phyloP scores from a whole-genome alignment of 805 yeast species.

The Candida maris region DNA sequence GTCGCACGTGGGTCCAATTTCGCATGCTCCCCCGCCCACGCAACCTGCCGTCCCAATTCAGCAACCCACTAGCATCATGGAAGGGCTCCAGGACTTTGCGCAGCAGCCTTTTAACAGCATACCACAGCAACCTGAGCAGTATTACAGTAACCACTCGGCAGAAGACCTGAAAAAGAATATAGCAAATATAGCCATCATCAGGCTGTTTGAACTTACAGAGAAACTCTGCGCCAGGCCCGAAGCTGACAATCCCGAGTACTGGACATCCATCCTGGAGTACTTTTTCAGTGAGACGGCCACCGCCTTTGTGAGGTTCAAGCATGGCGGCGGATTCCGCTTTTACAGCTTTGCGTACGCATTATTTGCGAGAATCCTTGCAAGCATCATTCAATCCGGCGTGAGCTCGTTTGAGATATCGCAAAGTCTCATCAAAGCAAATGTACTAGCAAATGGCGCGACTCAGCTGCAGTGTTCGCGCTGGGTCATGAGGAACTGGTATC shows the following conservation, averaged over 20 bases:
- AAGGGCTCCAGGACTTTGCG: slow-evolving; percentile 3
- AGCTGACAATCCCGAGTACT: slow-evolving; percentile 42
- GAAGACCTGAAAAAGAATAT: slow-evolving; percentile 30
- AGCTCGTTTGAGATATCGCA: slow-evolving; percentile 49
- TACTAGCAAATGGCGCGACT: slow-evolving; percentile 50
- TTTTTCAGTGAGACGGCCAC: slow-evolving; percentile 51
- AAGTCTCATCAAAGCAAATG: slow-evolving; percentile 47
- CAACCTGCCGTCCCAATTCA: neutral
- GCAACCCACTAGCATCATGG: neutral
- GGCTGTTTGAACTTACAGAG: slow-evolving; percentile 49
- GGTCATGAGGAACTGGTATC: slow-evolving; percentile 48
- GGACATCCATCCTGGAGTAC: slow-evolving; percentile 48
- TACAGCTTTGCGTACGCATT: slow-evolving; percentile 64
- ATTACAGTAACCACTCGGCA: slow-evolving; percentile 13
- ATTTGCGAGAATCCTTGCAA: slow-evolving; percentile 59
- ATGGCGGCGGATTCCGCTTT: slow-evolving; percentile 45
- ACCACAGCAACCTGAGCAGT: slow-evolving; percentile 9
- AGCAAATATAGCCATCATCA: slow-evolving; percentile 48
- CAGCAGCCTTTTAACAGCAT: slow-evolving; percentile 1
- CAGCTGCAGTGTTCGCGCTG: slow-evolving; percentile 51
- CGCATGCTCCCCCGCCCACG: neutral
- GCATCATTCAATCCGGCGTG: slow-evolving; percentile 50
- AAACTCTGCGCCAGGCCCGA: slow-evolving; percentile 39
- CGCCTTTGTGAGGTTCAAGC: slow-evolving; percentile 43
- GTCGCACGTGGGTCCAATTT: neutral